Evolutionary conservation across 164 flowering plant species (phyloP), one percentile per base, ranked within the genome.

Genomic region (Liquidambar formosana): DNA sequence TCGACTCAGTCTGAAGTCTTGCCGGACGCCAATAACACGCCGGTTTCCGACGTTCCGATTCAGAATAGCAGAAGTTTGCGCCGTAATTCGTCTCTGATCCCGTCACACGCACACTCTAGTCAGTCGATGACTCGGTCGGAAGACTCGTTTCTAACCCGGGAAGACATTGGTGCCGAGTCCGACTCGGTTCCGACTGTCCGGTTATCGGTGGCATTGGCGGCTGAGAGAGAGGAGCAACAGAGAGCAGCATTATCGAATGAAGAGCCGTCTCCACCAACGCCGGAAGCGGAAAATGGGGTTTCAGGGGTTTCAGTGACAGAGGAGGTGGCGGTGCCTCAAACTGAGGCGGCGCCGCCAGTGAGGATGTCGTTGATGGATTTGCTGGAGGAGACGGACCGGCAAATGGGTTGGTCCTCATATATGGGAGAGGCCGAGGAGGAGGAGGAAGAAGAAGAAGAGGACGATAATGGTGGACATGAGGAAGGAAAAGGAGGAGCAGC

Each of bases 331-430:
- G 67, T 21, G 18, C 46, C n/a, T 3, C 46, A 26, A 45, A n/a
- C 41, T 2, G 70, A 27, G 62, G 63, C 72, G 23, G 73, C 10
- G 27, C 64, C 28, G 62, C 80, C 83, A 61, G 79, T 66, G 77
- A 85, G 86, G 75, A 84, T 88, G 82, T 91, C 99, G 23, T 64
- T 95, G 82, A 91, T 95, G 98, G 89, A 84, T 9, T 69, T 95
- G 76, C 62, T 95, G 80, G 94, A 84, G 81, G 93, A 91, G 83
- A 83, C 84, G 8, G 90, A 87, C 60, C 63, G 89, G 66, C 77
- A 79, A 43, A 70, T 76, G 68, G 88, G 86, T n/a, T 18, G 52
- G 52, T 25, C 47, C 19, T 57, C 62, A 15, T 56, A 67, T 49
- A 10, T 19, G 16, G 81, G 65, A 28, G 78, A 72, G 13, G 85